Conservation (phyloP, 352 stramenopile genomes). For the Thalassiosira exigua region DNA sequence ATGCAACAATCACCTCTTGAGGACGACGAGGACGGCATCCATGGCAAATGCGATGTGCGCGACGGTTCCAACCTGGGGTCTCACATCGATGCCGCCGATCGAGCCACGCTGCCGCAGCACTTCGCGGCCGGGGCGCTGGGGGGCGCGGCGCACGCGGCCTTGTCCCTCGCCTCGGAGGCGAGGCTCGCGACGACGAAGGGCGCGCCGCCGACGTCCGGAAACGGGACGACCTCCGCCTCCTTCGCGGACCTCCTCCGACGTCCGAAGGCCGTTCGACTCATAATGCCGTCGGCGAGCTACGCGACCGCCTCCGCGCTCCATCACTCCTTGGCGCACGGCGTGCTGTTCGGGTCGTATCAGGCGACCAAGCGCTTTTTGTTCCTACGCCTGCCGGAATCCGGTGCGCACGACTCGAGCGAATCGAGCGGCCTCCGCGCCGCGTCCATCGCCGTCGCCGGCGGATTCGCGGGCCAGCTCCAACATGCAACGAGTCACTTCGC, state of each 20-base stretch:
- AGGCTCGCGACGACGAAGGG: slow-evolving; percentile 3
- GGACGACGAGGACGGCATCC: neutral
- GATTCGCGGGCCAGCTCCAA: slow-evolving; percentile 51
- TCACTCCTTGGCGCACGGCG: slow-evolving; percentile 53
- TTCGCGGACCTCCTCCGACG: neutral
- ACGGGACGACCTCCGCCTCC: neutral
- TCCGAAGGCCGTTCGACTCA: slow-evolving; percentile 11
- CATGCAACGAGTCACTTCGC: slow-evolving; percentile 54
- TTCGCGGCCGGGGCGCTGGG: slow-evolving; percentile 47
- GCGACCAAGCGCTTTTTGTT: slow-evolving; percentile 48
- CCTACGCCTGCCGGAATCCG: neutral
- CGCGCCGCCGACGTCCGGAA: neutral
- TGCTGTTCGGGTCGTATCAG: slow-evolving; percentile 63
- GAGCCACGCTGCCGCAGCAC: slow-evolving; percentile 46
- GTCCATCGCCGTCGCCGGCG: slow-evolving; percentile 44
- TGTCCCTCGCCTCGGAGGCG: slow-evolving; percentile 42
- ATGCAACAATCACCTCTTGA: neutral
- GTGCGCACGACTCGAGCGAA: neutral
- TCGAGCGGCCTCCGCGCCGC: slow-evolving; percentile 2
- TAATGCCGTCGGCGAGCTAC: slow-evolving; percentile 34
- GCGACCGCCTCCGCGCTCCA: slow-evolving; percentile 34
- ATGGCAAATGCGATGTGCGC: neutral
- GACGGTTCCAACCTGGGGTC: neutral
- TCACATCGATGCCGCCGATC: slow-evolving; percentile 27
- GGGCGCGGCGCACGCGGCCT: slow-evolving; percentile 38